These are phyloP conservation scores for Platanus orientalis DNA, from an alignment of 164 flowering plant genomes.

Conservation along the genomic window DNA sequence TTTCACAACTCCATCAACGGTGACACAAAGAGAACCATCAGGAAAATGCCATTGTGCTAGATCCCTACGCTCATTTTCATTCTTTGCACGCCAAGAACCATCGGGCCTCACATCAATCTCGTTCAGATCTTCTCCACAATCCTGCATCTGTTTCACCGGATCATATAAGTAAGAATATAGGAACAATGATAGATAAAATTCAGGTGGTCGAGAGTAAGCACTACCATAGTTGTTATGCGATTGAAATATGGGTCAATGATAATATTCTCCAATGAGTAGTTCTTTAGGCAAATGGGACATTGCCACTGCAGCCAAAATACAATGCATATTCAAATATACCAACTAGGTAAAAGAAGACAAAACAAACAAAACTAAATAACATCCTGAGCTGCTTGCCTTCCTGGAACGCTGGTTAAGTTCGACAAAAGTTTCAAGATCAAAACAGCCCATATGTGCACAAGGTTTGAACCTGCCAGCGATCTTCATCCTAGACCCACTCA, in stretches of 20 bases:
- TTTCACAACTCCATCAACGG: constrained; percentile 33
- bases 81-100: constrained; percentile 93
- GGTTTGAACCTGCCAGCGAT: constrained; percentile 92
- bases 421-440: constrained; percentile 93
- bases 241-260: constrained; percentile 95
- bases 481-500: constrained; percentile 97
- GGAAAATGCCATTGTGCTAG: constrained; percentile 76
- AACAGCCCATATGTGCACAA: constrained; percentile 95
- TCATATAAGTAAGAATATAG: constrained; percentile 6
- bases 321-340: neutral
- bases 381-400: constrained; percentile 51
- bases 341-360: neutral
- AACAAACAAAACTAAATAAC: neutral
- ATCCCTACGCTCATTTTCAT: constrained; percentile 59
- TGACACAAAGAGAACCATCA: constrained; percentile 57
- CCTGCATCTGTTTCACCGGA: constrained; percentile 47
- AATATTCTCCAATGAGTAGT: constrained; percentile 73
- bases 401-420: constrained; percentile 93
- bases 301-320: constrained; percentile 77
- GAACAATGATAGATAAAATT: neutral
- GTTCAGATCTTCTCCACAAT: constrained; percentile 83
- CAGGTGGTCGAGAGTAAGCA: constrained; percentile 2
- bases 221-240: constrained; percentile 76
- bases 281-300: constrained; percentile 94
- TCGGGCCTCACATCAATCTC: constrained; percentile 95